phyloP scores from a whole-genome alignment of 495 filamentous ascomycete genomes.

The Umbilicaria muhlenbergii region DNA sequence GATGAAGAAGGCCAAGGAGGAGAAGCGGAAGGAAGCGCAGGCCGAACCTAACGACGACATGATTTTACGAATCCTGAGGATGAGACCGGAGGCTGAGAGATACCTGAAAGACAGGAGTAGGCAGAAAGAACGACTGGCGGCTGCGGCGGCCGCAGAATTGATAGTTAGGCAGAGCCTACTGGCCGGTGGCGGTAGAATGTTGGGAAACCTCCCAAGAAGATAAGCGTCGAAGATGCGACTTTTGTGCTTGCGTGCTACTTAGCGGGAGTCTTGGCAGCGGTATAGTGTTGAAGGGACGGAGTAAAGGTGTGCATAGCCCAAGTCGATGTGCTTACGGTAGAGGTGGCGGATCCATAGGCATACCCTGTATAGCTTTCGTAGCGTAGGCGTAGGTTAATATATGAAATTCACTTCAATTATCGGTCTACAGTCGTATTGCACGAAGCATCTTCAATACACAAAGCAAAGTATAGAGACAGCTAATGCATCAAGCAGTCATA shows the following conservation, averaged over 20 bases:
- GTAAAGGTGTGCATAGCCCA: background rate
- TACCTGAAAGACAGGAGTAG: constrained; percentile 85
- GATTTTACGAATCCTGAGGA: constrained; percentile 88
- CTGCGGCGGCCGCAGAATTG: constrained; percentile 76
- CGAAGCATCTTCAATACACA: too few relatives aligned
- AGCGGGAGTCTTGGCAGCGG: background rate
- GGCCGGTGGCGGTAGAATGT: constrained; percentile 50
- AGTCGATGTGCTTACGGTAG: constrained; percentile 6
- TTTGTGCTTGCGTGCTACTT: background rate
- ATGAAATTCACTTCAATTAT: too few relatives aligned
- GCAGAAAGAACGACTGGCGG: constrained; percentile 86
- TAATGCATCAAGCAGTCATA: too few relatives aligned
- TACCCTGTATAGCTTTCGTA: background rate
- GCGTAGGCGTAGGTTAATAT: too few relatives aligned
- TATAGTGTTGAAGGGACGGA: background rate
- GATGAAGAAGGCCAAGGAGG: constrained; percentile 88
- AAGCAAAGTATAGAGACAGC: too few relatives aligned
- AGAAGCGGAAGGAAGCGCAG: constrained; percentile 87
- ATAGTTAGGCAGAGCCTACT: constrained; percentile 88
- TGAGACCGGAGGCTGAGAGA: constrained; percentile 83
- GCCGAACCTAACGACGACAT: constrained; percentile 97
- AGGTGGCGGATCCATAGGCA: constrained; percentile 11
- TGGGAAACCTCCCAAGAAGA: constrained; percentile 31
- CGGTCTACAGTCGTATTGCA: too few relatives aligned
- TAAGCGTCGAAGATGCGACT: background rate